Conservation (phyloP, 2,329 filamentous ascomycete species). For the Pseudogymnoascus sp. region DNA sequence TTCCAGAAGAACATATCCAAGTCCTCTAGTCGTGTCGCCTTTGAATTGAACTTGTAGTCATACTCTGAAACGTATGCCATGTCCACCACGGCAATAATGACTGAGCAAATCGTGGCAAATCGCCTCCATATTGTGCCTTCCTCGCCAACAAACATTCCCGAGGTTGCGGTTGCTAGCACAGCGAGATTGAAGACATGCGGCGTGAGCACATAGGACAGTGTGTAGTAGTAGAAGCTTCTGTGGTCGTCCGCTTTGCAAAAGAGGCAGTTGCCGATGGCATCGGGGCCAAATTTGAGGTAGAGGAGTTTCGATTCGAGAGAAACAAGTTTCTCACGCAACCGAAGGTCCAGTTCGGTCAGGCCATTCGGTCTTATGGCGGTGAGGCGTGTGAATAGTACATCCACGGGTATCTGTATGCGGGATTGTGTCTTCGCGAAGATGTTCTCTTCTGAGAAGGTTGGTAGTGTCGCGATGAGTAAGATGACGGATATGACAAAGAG, state of each 20-base stretch:
- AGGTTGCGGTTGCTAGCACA: conserved; percentile 65
- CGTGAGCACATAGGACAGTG: conserved; percentile 60
- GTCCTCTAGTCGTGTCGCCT: conserved; percentile 52
- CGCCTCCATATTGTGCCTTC: conserved; percentile 61
- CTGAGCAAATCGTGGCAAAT: conserved; percentile 55
- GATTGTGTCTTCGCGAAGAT: conserved; percentile 70
- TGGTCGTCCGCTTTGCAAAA: conserved; percentile 71
- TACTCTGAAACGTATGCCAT: conserved; percentile 57
- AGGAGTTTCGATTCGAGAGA: conserved; percentile 64
- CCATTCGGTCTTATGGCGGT: conserved; percentile 41
- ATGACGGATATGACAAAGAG: conserved; percentile 45
- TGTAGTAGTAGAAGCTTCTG: conserved; percentile 69
- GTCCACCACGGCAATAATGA: conserved; percentile 54
- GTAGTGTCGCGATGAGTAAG: conserved; percentile 55
- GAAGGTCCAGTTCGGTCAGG: conserved; percentile 52
- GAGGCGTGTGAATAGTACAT: conserved; percentile 75
- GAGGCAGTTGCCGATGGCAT: conserved; percentile 63
- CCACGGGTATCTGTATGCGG: conserved; percentile 74
- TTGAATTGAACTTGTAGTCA: conserved; percentile 54
- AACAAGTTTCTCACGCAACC: conserved; percentile 59
- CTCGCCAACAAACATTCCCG: conserved; percentile 52
- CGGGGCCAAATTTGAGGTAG: conserved; percentile 76
- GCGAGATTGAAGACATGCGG: conserved; percentile 76
- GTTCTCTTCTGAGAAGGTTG: conserved; percentile 65
- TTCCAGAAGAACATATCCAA: conserved; percentile 66